Evolutionary conservation across 208 protist species (phyloP).

Genomic region (Acanthamoeba lugdunensis): DNA sequence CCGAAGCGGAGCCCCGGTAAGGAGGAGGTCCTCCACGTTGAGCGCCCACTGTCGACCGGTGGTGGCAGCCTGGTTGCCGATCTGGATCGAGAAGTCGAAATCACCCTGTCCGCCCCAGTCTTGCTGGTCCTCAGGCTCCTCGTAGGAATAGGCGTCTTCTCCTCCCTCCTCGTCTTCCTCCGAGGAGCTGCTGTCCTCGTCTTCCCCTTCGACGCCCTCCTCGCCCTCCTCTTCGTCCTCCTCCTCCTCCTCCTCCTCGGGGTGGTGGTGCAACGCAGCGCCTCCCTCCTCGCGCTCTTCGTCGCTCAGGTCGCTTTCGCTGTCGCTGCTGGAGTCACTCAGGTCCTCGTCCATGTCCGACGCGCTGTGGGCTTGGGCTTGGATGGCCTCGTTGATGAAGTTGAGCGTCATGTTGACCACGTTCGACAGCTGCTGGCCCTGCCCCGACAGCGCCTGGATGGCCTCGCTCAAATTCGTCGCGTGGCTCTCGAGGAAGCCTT

Average conservation of each 20-base stretch:
- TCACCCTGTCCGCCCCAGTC: not conserved
- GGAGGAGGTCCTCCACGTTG: conserved; percentile 49
- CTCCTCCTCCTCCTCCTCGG: conserved; percentile 17
- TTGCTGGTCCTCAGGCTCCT: not conserved
- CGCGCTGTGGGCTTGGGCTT: not conserved
- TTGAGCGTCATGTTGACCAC: conserved; percentile 10
- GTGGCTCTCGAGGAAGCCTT: not conserved
- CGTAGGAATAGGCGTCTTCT: conserved; percentile 12
- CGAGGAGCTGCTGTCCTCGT: not conserved
- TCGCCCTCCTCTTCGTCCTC: not conserved
- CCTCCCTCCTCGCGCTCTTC: not conserved
- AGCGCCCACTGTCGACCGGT: not conserved
- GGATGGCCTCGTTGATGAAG: conserved; percentile 40
- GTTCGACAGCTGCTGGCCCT: not conserved
- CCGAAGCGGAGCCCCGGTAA: not conserved
- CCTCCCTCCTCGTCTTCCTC: conserved; percentile 11
- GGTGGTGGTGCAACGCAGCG: not conserved
- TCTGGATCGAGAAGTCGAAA: conserved; percentile 53
- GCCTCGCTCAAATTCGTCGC: not conserved
- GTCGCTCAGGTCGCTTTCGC: not conserved
- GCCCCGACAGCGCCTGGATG: not conserved
- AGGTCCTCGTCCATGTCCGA: conserved; percentile 21
- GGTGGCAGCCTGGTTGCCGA: not conserved
- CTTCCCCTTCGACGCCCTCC: not conserved
- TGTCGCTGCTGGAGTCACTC: not conserved